Evolutionary conservation across 495 filamentous ascomycete species (phyloP), one percentile per base, ranked within the genome.

Genomic region (Gamarada debralockiae): DNA sequence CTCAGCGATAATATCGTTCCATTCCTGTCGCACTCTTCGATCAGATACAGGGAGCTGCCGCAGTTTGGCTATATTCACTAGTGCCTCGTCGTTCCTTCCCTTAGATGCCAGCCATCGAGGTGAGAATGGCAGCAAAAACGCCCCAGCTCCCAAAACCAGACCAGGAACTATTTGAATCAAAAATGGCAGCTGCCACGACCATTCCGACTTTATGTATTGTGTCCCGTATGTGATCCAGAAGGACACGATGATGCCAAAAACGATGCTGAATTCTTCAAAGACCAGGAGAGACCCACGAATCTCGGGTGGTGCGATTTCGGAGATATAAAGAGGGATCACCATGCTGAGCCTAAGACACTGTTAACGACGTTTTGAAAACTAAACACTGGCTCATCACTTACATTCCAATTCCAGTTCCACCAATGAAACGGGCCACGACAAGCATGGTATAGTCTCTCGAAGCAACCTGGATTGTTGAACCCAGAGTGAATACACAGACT

Each of bases 191-290:
- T 67, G 55, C 72, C 70, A 77, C 1, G 74, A 21, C 22, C 64
- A 56, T 33, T 62, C 41, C 3, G 4, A 5, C 3, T 5, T 8
- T 14, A 34, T 34, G 29, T 23, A 48, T 9, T 15, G 45, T 25
- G 29, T 78, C 3, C 73, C 75, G 41, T 77, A 80, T 1, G 77
- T 79, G 29, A 74, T 77, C 78, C 78, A 81, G 62, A 73, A 82
- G 0, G 74, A 73, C 20, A 76, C 68, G 27, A 79, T 71, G 25
- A 78, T 75, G 7, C 77, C 77, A 4, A 74, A 64, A 20, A 80
- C 74, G 40, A 78, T 79, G 40, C 70, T 67, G 40, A 78, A 72
- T 50, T 80, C 74, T 46, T 79, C 74, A 24, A 81, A 62, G 1
- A 79, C 76, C 8, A 81, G 65, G 2, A 80, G 62, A 0, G 75